A percentile compares a stretch with the other conserved stretches of the same genome.
Conservation (phyloP, 352 stramenopile species). For the Pythium volutum region DNA sequence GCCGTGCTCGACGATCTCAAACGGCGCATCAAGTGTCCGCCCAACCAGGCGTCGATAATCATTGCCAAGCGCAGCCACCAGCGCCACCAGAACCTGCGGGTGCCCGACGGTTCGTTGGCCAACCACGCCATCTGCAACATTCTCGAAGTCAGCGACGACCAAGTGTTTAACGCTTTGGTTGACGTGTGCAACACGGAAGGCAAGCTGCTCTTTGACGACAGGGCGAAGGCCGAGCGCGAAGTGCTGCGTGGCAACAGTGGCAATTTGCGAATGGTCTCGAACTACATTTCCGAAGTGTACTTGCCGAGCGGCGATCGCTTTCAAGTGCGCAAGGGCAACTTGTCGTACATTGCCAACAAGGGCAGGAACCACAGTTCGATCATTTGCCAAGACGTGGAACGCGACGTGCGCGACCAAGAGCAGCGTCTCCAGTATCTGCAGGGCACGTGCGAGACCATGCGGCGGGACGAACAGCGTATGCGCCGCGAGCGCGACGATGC, state of each 20-base stretch:
- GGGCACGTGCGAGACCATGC: constrained; percentile 42
- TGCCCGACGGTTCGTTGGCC: constrained; percentile 47
- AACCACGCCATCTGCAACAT: constrained; percentile 77
- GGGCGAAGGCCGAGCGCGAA: constrained; percentile 46
- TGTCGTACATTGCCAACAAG: constrained; percentile 82
- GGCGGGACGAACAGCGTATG: constrained; percentile 47
- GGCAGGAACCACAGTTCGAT: constrained; percentile 54
- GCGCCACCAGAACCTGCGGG: constrained; percentile 52
- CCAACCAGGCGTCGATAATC: constrained; percentile 77
- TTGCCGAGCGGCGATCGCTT: constrained; percentile 76
- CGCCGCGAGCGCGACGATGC: constrained; percentile 47
- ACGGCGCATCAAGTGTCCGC: constrained; percentile 53
- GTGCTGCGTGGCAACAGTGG: constrained; percentile 57
- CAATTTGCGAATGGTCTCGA: constrained; percentile 53
- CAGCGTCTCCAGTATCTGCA: constrained; percentile 49
- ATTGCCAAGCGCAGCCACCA: constrained; percentile 59
- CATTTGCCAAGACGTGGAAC: constrained; percentile 72
- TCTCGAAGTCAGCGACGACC: constrained; percentile 62
- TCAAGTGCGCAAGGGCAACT: constrained; percentile 66
- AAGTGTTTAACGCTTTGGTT: constrained; percentile 82
- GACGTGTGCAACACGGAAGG: constrained; percentile 76
- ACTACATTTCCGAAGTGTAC: constrained; percentile 66
- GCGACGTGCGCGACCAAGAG: constrained; percentile 54
- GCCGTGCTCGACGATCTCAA: constrained; percentile 73
- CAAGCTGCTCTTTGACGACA: constrained; percentile 68